Percentiles rank a stretch among this genome's conserved stretches.
phyloP scores from a whole-genome alignment of 1,139 yeast species.

The Candida albicans region DNA sequence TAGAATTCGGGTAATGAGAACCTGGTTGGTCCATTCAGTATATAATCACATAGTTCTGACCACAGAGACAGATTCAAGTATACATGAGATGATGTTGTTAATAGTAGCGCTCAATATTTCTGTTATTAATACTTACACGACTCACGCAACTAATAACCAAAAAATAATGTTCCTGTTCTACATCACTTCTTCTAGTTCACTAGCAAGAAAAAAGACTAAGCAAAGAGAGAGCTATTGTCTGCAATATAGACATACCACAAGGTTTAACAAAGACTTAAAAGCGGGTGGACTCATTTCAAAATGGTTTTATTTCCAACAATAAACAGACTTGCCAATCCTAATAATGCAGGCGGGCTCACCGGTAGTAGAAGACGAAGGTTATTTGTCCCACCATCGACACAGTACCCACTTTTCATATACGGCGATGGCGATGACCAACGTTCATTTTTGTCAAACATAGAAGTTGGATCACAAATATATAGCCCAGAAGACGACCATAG shows the following conservation, averaged over 20 bases:
- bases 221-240: not conserved
- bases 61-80: no score
- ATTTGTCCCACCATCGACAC: slow-evolving; percentile 72
- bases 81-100: no score
- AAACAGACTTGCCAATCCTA: slow-evolving; percentile 45
- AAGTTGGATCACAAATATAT: slow-evolving; percentile 34
- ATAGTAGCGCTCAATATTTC: no score
- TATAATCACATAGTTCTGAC: no score
- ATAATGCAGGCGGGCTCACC: slow-evolving; percentile 33
- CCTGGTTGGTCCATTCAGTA: no score
- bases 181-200: not conserved
- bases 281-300: not conserved
- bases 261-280: no score
- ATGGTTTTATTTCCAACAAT: slow-evolving; percentile 47
- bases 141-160: no score
- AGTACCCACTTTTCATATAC: slow-evolving; percentile 63
- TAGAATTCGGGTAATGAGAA: no score
- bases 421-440: slow-evolving; percentile 64
- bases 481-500: slow-evolving; percentile 35
- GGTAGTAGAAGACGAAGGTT: slow-evolving; percentile 43
- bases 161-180: no score
- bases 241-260: no score
- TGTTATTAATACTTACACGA: no score
- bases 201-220: not conserved
- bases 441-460: slow-evolving; percentile 54